Evolutionary conservation across 2,329 filamentous ascomycete species (phyloP).

Genomic region (Penicillium glabrum): DNA sequence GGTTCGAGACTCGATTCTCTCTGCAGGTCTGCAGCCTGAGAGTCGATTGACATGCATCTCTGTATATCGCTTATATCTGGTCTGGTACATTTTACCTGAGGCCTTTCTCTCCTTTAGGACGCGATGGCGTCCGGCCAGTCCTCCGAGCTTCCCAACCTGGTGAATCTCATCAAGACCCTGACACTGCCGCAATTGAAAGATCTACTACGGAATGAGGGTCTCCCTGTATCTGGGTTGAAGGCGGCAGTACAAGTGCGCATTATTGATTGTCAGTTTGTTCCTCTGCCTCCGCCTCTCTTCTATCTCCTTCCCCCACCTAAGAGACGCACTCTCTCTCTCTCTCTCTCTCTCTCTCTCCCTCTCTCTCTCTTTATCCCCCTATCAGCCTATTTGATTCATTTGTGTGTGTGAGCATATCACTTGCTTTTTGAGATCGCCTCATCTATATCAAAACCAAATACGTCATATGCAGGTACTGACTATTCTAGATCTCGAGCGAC

Average conservation of each 20-base stretch:
- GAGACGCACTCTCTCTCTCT: slow-evolving; percentile 27
- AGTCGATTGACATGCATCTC: slow-evolving; percentile 31
- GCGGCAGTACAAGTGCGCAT: slow-evolving; percentile 76
- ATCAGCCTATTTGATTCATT: neutral
- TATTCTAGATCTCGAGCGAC: slow-evolving; percentile 26
- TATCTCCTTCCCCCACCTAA: neutral
- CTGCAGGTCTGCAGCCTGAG: neutral
- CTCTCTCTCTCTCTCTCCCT: neutral
- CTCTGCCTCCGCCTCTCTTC: neutral
- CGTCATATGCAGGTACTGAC: neutral
- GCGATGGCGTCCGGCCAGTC: slow-evolving; percentile 39
- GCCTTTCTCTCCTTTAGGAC: slow-evolving; percentile 10
- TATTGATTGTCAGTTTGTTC: slow-evolving; percentile 65
- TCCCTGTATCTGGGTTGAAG: slow-evolving; percentile 83
- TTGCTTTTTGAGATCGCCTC: neutral
- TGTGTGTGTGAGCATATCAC: too few species aligned
- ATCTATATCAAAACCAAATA: neutral
- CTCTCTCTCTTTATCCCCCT: neutral
- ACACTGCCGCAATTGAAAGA: slow-evolving; percentile 69
- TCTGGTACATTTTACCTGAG: slow-evolving; percentile 24
- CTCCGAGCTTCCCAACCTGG: slow-evolving; percentile 43
- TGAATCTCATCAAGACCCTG: slow-evolving; percentile 53
- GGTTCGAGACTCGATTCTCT: neutral
- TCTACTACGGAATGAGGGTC: slow-evolving; percentile 72
- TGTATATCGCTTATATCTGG: slow-evolving; percentile 18